A percentile compares a stretch with the other conserved stretches of the same genome.
Evolutionary conservation across 2,329 filamentous ascomycete species (phyloP).

Genomic region (Coleophoma cylindrospora): DNA sequence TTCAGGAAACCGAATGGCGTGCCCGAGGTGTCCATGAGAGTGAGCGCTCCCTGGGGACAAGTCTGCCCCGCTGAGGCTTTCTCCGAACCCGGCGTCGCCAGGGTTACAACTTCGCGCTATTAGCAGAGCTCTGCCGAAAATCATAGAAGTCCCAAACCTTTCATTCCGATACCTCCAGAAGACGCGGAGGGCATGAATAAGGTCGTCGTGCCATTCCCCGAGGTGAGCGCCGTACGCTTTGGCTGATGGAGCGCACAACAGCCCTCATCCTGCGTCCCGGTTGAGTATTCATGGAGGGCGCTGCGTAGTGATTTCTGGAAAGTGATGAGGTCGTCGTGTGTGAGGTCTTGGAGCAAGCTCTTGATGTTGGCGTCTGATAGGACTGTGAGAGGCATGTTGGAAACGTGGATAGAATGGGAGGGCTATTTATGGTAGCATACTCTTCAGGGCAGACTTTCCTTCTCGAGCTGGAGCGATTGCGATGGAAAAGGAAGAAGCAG

Average conservation of each 20-base stretch:
- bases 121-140: not conserved
- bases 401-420: not conserved
- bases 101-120: conserved; percentile 52
- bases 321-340: conserved; percentile 43
- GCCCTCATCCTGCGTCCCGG: conserved; percentile 37
- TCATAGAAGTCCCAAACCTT: conserved; percentile 39
- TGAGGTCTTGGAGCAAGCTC: conserved; percentile 47
- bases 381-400: conserved; percentile 51
- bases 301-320: conserved; percentile 44
- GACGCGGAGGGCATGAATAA: conserved; percentile 72
- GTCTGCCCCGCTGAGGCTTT: conserved; percentile 44
- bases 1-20: conserved; percentile 64
- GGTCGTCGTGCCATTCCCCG: conserved; percentile 50
- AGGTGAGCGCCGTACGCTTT: conserved; percentile 42
- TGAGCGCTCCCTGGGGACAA: conserved; percentile 52
- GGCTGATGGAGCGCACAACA: conserved; percentile 47
- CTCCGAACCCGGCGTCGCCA: conserved; percentile 36
- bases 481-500: no score
- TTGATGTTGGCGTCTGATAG: conserved; percentile 54
- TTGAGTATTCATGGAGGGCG: conserved; percentile 59
- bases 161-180: conserved; percentile 60
- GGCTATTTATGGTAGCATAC: no score
- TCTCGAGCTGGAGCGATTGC: no score
- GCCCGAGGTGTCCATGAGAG: conserved; percentile 60
- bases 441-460: no score